Evolutionary conservation across 2,329 filamentous ascomycete genomes (phyloP).

Genomic region (Scorias spongiosa): DNA sequence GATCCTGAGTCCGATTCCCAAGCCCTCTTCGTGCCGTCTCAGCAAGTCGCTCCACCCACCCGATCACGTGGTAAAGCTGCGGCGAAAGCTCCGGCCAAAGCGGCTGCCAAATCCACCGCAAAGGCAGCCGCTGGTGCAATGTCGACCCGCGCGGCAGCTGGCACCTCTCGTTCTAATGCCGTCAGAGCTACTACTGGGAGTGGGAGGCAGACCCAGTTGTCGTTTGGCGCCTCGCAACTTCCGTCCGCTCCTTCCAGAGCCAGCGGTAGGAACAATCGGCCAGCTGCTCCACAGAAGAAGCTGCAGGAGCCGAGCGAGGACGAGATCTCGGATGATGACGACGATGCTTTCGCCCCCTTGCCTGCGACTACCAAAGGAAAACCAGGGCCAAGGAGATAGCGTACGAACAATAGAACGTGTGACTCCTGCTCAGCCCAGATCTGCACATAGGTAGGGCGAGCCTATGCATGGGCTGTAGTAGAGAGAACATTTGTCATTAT

Average conservation of each 20-base stretch:
- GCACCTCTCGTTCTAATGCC: slow-evolving; percentile 3
- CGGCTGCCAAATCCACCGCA: slow-evolving; percentile 6
- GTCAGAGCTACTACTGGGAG: slow-evolving; percentile 3
- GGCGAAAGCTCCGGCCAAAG: slow-evolving; percentile 10
- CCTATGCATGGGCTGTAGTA: no score
- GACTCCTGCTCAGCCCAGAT: no score
- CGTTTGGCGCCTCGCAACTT: slow-evolving; percentile 23
- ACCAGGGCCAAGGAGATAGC: background rate
- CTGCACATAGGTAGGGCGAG: no score
- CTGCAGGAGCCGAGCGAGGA: slow-evolving; percentile 26
- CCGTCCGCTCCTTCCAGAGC: background rate
- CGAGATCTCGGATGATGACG: slow-evolving; percentile 24
- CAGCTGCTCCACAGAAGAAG: slow-evolving; percentile 13
- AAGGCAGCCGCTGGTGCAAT: background rate
- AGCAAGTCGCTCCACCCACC: slow-evolving; percentile 7
- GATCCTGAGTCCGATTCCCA: background rate
- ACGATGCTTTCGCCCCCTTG: slow-evolving; percentile 21
- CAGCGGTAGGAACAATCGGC: slow-evolving; percentile 5
- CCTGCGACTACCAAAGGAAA: background rate
- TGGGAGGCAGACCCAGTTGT: slow-evolving; percentile 25
- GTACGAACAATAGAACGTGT: no score
- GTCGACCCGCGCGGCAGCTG: slow-evolving; percentile 7
- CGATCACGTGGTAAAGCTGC: slow-evolving; percentile 9
- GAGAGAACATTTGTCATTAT: no score
- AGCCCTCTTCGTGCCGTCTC: slow-evolving; percentile 25